phyloP scores from a whole-genome alignment of 495 filamentous ascomycete species.

The Usnea hakonensis region DNA sequence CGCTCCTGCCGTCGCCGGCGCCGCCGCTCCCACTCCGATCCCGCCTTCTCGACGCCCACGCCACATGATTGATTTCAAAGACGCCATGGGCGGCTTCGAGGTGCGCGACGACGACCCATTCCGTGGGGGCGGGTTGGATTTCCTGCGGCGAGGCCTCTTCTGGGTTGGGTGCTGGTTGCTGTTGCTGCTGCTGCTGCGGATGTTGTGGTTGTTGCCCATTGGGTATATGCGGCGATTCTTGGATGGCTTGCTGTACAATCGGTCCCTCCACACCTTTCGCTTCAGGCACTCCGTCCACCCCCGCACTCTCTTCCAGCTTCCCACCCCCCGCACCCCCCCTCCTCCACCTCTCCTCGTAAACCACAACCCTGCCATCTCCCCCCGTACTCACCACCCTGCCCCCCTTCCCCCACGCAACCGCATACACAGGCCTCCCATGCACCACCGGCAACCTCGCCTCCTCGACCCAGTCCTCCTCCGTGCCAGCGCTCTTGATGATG shows the following conservation, averaged over 20 bases:
- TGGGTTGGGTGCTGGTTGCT: too few species aligned
- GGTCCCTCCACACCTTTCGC: too few species aligned
- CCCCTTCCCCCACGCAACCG: slow-evolving; percentile 66
- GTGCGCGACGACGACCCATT: slow-evolving; percentile 62
- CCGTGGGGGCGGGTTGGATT: too few species aligned
- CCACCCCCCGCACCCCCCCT: background rate
- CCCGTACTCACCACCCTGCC: slow-evolving; percentile 76
- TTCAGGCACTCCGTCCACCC: slow-evolving; percentile 17
- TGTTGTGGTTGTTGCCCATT: background rate
- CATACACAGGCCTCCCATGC: slow-evolving; percentile 77
- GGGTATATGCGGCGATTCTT: background rate
- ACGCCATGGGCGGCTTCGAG: slow-evolving; percentile 71
- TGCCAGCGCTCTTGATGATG: slow-evolving; percentile 63
- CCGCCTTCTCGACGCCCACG: slow-evolving; percentile 47
- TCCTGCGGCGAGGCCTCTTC: too few species aligned
- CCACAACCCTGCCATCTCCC: slow-evolving; percentile 73
- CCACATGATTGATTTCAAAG: slow-evolving; percentile 86
- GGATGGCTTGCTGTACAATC: too few species aligned
- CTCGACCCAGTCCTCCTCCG: slow-evolving; percentile 74
- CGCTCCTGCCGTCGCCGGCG: too few species aligned
- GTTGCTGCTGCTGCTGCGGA: background rate
- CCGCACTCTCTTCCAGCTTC: background rate
- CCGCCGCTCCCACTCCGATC: slow-evolving; percentile 28
- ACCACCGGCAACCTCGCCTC: slow-evolving; percentile 60
- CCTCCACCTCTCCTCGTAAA: slow-evolving; percentile 60